phyloP scores from a whole-genome alignment of 2,329 filamentous ascomycete genomes.

The Ascocoryne sarcoides region DNA sequence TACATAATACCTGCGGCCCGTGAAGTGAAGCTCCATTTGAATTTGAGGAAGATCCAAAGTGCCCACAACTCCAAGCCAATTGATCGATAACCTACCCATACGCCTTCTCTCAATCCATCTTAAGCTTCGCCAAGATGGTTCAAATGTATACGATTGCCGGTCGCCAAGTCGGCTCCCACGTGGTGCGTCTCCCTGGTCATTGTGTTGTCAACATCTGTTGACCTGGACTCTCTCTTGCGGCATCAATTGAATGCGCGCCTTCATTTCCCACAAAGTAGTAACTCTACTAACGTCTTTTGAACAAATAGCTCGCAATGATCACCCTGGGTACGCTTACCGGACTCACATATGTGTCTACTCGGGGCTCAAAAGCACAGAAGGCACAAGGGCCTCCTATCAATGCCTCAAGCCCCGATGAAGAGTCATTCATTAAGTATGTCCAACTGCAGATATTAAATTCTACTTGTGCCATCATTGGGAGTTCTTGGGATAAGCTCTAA shows the following conservation, averaged over 20 bases:
- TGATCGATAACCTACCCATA: constrained; percentile 8
- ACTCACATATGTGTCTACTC: constrained; percentile 10
- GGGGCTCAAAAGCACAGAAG: constrained; percentile 20
- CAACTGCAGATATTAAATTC: too few relatives aligned
- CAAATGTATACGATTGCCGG: constrained; percentile 27
- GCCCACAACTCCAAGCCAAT: too few relatives aligned
- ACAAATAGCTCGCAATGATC: constrained; percentile 26
- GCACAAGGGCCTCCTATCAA: constrained; percentile 27
- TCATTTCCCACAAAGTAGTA: background rate
- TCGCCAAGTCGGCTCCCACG: constrained; percentile 29
- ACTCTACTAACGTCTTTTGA: constrained; percentile 13
- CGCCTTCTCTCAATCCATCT: constrained; percentile 4
- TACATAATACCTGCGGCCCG: too few relatives aligned
- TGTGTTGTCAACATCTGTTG: too few relatives aligned
- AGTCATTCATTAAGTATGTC: constrained; percentile 30
- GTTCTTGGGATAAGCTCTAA: too few relatives aligned
- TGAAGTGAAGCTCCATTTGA: too few relatives aligned
- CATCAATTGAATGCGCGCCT: background rate
- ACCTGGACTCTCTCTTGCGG: too few relatives aligned
- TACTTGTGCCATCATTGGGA: too few relatives aligned
- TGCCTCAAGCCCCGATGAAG: constrained; percentile 28
- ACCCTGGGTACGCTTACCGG: constrained; percentile 22
- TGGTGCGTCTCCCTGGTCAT: too few relatives aligned
- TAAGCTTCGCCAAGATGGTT: constrained; percentile 25
- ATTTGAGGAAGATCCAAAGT: too few relatives aligned